phyloP scores from a whole-genome alignment of 495 filamentous ascomycete genomes.

The Neurospora sp. region DNA sequence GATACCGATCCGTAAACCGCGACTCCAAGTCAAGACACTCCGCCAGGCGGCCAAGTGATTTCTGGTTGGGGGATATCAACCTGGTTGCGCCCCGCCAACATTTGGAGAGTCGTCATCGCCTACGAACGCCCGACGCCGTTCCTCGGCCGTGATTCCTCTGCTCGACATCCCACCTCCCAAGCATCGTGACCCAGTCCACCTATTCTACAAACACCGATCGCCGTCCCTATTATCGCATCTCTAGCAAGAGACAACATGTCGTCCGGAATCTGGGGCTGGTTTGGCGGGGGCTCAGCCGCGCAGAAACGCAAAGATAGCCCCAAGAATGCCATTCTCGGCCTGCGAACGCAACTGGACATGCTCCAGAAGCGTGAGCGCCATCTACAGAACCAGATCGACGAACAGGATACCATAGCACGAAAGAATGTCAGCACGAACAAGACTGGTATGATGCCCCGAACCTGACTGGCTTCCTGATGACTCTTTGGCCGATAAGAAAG shows the following conservation, averaged over 20 bases:
- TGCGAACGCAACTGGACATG: constrained; percentile 90
- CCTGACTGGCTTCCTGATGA: not conserved
- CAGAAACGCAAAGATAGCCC: constrained; percentile 85
- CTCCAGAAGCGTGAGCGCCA: constrained; percentile 93
- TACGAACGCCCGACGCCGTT: not conserved
- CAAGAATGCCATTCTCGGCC: constrained; percentile 89
- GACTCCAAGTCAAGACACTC: not conserved
- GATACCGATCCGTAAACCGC: not conserved
- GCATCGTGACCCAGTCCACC: not conserved
- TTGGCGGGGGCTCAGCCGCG: constrained; percentile 59
- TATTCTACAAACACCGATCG: not conserved
- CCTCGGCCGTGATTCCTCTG: not conserved
- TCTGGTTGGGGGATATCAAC: not conserved
- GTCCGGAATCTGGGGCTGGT: constrained; percentile 73
- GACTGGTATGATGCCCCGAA: constrained; percentile 49
- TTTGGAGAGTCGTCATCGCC: constrained; percentile 23
- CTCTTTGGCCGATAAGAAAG: not conserved
- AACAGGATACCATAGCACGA: constrained; percentile 85
- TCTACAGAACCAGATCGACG: constrained; percentile 79
- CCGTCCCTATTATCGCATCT: not conserved
- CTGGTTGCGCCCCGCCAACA: constrained; percentile 19
- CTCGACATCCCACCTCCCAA: not conserved
- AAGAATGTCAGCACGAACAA: constrained; percentile 89
- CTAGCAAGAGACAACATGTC: constrained; percentile 32
- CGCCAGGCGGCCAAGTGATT: not conserved